These are phyloP conservation scores for Annulohypoxylon stygium DNA, from an alignment of 495 filamentous ascomycete species.

Conservation along the genomic window DNA sequence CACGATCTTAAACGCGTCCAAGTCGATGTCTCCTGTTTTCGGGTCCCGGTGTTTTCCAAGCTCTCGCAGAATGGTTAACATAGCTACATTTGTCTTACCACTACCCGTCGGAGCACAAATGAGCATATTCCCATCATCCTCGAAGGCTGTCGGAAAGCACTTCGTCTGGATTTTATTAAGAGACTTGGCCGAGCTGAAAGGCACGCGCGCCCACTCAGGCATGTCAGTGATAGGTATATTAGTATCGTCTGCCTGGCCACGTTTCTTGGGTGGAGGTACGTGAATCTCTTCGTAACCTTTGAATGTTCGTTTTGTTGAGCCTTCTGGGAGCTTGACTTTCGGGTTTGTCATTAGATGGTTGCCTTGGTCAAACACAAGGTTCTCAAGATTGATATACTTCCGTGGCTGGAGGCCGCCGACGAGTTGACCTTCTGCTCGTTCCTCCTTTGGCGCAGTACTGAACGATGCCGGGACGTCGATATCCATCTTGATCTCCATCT, in stretches of 20 bases:
- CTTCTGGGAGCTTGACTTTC: conserved; percentile 93
- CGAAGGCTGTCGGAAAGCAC: conserved; percentile 91
- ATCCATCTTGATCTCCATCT: conserved; percentile 93
- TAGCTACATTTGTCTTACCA: conserved; percentile 98
- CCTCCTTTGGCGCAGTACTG: conserved; percentile 57
- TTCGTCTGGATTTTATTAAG: conserved; percentile 96
- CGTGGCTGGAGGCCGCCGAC: conserved; percentile 89
- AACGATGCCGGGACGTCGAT: conserved; percentile 81
- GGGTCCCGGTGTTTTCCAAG: conserved; percentile 95
- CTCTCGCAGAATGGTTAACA: conserved; percentile 95
- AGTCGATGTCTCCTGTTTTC: conserved; percentile 86
- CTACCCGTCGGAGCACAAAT: conserved; percentile 97
- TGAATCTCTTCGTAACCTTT: conserved; percentile 99
- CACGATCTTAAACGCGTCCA: conserved; percentile 97
- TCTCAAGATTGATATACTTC: conserved; percentile 91
- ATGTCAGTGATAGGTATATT: conserved; percentile 85
- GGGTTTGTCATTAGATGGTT: conserved; percentile 99
- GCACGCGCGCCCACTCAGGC: conserved; percentile 89
- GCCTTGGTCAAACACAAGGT: conserved; percentile 96
- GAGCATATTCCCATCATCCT: conserved; percentile 96
- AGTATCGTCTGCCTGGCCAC: conserved; percentile 81
- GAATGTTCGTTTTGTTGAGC: conserved; percentile 92
- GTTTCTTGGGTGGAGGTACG: conserved; percentile 89
- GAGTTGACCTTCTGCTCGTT: conserved; percentile 72
- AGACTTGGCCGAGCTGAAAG: conserved; percentile 81